Evolutionary conservation across 805 yeast genomes (phyloP).

Genomic region (Candida adriatica): DNA sequence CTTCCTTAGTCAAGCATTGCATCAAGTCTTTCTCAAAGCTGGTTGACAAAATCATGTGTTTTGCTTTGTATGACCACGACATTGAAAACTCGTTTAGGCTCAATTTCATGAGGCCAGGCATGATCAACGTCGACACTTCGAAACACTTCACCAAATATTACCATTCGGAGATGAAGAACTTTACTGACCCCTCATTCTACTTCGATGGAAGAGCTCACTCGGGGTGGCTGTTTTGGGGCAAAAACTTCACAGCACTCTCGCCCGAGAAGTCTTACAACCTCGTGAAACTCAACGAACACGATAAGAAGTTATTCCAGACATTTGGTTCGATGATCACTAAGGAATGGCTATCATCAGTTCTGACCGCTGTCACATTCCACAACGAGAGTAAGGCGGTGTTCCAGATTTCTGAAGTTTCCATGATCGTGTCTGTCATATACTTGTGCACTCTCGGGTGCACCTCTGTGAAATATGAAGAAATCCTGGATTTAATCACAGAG

Average conservation of each 20-base stretch:
- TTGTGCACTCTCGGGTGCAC: constrained; percentile 41
- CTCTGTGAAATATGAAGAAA: constrained; percentile 40
- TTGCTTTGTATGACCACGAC: constrained; percentile 43
- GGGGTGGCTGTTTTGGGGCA: constrained; percentile 79
- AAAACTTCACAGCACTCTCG: constrained; percentile 38
- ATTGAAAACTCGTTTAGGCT: constrained; percentile 36
- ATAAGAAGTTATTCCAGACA: constrained; percentile 31
- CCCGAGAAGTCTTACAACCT: constrained; percentile 22
- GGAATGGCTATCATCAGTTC: constrained; percentile 51
- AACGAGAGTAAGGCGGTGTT: constrained; percentile 64
- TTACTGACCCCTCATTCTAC: constrained; percentile 40
- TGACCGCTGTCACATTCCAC: constrained; percentile 51
- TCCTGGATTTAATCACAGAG: constrained; percentile 41
- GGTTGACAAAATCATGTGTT: constrained; percentile 36
- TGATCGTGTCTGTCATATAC: constrained; percentile 43
- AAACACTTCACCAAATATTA: constrained; percentile 35
- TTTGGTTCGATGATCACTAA: constrained; percentile 42
- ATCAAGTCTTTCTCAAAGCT: constrained; percentile 53
- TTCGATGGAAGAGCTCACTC: constrained; percentile 48
- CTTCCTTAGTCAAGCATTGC: constrained; percentile 53
- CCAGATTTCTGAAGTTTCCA: constrained; percentile 56
- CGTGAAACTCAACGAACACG: constrained; percentile 33
- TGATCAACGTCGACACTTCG: constrained; percentile 34
- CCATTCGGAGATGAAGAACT: constrained; percentile 44
- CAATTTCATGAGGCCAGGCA: constrained; percentile 27